Base-by-base conservation (phyloP, 768 basidiomycete species). In the Pleurotus giganteus region DNA sequence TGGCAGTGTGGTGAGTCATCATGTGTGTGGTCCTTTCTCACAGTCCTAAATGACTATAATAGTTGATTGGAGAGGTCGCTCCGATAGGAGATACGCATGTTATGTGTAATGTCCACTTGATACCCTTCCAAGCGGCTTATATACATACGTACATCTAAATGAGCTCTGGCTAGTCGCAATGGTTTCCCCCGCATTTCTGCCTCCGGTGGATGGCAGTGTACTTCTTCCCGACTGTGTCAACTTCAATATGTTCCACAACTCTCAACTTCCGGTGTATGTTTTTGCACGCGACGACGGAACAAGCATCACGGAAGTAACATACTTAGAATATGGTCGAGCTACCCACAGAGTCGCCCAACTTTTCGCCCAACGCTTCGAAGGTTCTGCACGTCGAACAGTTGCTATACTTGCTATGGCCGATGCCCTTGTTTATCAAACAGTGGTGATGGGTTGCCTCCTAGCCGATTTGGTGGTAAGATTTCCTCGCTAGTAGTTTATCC, bases 251-350 rank as follows among this genome's bases (percentile, higher is more conserved):
- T 53, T 63, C 31, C 61, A 71, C 43, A 75, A 75, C 49, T 63
- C 75, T 0, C 52, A 63, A 3, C 59, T 56, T 4, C 61, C 70
- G 2, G 57, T 70, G 9, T 77, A 63, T 41, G 59, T 64, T 6
- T 79, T 69, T 34, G 46, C 66, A 6, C 17, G 9, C 8, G 55
- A 57, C 11, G 47, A 52, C 1, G 53, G 26, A 19, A 37, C 63
- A 4, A 53, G 58, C 1, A 56, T 68, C 15, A 63, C 65, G 8
- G 53, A 60, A 31, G 68, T 80, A 27, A 67, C 73, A 5, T 69
- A 71, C 47, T 52, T 75, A 6, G 76, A 80, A 49, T 80, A 78
- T 59, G 70, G 67, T 15, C 71, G 73, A 4, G 79, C 78, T 7
- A 69, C 67, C 32, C 71, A 80, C 53, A 70, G 77, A 13, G 63